phyloP scores from a whole-genome alignment of 2,329 filamentous ascomycete genomes.

The Gnomoniopsis sp. region DNA sequence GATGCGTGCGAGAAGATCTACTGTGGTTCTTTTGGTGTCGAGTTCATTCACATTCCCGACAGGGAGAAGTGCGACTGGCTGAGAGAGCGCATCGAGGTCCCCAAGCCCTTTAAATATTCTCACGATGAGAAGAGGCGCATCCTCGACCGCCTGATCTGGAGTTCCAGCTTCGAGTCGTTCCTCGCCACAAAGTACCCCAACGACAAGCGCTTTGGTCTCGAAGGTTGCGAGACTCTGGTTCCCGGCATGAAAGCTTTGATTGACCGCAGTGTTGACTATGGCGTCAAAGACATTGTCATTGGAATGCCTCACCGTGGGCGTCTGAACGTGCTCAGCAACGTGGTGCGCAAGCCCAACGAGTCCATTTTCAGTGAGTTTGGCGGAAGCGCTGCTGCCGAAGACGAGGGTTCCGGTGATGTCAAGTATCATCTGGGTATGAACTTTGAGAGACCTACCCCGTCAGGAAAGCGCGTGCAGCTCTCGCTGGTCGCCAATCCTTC shows the following conservation, averaged over 20 bases:
- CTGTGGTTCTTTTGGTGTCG: slow-evolving; percentile 94
- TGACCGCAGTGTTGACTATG: slow-evolving; percentile 96
- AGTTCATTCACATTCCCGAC: slow-evolving; percentile 99
- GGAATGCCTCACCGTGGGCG: slow-evolving; percentile 99
- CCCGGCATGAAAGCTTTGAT: slow-evolving; percentile 99
- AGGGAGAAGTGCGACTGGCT: slow-evolving; percentile 98
- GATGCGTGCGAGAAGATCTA: slow-evolving; percentile 92
- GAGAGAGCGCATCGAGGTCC: slow-evolving; percentile 89
- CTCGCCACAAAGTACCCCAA: slow-evolving; percentile 97
- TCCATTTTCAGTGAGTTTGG: slow-evolving; percentile 99
- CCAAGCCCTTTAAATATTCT: slow-evolving; percentile 93
- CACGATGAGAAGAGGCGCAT: slow-evolving; percentile 98
- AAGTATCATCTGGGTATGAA: slow-evolving; percentile 99
- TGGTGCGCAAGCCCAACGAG: slow-evolving; percentile 98
- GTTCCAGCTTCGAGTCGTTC: slow-evolving; percentile 95
- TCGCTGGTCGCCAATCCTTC: slow-evolving; percentile 98
- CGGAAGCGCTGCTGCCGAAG: slow-evolving; percentile 79
- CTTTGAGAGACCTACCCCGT: slow-evolving; percentile 96
- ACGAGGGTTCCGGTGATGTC: slow-evolving; percentile 97
- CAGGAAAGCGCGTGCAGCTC: slow-evolving; percentile 97
- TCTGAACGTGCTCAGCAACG: slow-evolving; percentile 96
- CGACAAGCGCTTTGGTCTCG: slow-evolving; percentile 98
- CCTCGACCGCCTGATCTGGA: slow-evolving; percentile 96
- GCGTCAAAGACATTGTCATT: slow-evolving; percentile 98
- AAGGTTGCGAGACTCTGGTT: slow-evolving; percentile 94